Percentiles rank a stretch among this genome's conserved stretches.
Conservation (phyloP, 2,329 filamentous ascomycete genomes). For the Ustulina deusta region DNA sequence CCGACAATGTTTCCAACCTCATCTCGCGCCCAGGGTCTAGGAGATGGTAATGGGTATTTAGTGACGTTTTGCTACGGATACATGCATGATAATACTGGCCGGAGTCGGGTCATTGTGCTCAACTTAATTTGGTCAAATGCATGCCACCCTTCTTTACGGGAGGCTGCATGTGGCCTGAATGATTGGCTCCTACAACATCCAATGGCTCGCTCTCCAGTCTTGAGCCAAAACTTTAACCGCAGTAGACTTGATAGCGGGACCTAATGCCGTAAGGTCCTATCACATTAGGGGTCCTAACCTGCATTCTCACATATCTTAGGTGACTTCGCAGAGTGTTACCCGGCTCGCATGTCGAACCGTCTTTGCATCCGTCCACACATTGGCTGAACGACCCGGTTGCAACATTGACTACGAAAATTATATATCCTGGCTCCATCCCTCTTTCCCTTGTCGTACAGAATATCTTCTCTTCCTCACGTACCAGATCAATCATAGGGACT, state of each 20-base stretch:
- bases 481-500: slow-evolving; percentile 17
- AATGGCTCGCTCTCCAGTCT: slow-evolving; percentile 13
- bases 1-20: slow-evolving; percentile 14
- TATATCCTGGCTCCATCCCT: slow-evolving; percentile 30
- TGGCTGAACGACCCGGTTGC: slow-evolving; percentile 19
- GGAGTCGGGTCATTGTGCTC: slow-evolving; percentile 7
- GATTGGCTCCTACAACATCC: slow-evolving; percentile 45
- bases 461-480: slow-evolving; percentile 25
- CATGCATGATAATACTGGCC: slow-evolving; percentile 6
- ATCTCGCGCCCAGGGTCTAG: slow-evolving; percentile 2
- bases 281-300: slow-evolving; percentile 14
- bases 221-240: slow-evolving; percentile 17
- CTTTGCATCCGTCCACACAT: slow-evolving; percentile 10
- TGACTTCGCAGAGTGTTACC: slow-evolving; percentile 10
- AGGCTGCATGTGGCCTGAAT: slow-evolving; percentile 46
- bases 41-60: neutral
- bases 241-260: slow-evolving; percentile 23
- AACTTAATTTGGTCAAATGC: slow-evolving; percentile 22
- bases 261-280: slow-evolving; percentile 10
- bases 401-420: slow-evolving; percentile 22
- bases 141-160: slow-evolving; percentile 28
- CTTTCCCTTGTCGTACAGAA: slow-evolving; percentile 2
- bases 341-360: slow-evolving; percentile 10
- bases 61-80: slow-evolving; percentile 9
- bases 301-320: neutral